These are phyloP conservation scores for Backusella liffmaniae DNA, from an alignment of 192 early-diverging fungal genomes.

Conservation along the genomic window DNA sequence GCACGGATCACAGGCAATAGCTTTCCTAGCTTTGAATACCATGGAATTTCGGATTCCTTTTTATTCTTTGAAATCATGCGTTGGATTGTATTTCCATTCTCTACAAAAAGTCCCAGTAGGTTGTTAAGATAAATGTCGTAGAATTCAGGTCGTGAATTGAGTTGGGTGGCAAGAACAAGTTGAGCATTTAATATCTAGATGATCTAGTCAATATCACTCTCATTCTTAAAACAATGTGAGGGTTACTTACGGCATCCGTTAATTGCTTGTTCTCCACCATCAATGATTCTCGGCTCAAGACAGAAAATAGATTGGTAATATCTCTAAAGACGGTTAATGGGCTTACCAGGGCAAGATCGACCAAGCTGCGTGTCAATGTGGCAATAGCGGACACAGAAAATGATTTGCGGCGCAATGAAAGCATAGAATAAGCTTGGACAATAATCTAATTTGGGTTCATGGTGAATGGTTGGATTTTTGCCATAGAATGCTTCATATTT, in stretches of 20 bases:
- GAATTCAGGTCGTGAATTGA: constrained; percentile 48
- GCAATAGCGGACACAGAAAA: constrained; percentile 44
- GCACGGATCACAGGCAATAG: constrained; percentile 62
- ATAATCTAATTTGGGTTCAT: constrained; percentile 44
- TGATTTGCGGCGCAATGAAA: constrained; percentile 59
- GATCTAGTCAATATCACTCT: neutral
- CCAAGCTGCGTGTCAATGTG: constrained; percentile 54
- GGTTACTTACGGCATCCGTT: constrained; percentile 35
- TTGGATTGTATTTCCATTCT: constrained; percentile 59
- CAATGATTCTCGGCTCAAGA: constrained; percentile 37
- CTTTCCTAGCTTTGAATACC: constrained; percentile 48
- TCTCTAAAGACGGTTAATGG: constrained; percentile 56
- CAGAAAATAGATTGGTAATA: constrained; percentile 52
- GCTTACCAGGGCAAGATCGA: constrained; percentile 57
- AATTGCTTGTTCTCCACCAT: constrained; percentile 9
- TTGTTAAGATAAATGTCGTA: constrained; percentile 49
- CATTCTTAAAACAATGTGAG: neutral
- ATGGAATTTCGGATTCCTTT: constrained; percentile 41
- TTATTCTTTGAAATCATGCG: constrained; percentile 34
- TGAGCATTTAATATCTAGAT: constrained; percentile 46
- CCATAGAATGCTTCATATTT: neutral
- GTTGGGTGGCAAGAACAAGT: constrained; percentile 42
- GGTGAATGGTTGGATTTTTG: neutral
- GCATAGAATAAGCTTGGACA: constrained; percentile 58
- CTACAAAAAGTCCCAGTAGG: constrained; percentile 55